Percentiles rank a stretch among this genome's conserved stretches.
Conservation (phyloP, 1,139 yeast species). For the Hansenula lynferdii region DNA sequence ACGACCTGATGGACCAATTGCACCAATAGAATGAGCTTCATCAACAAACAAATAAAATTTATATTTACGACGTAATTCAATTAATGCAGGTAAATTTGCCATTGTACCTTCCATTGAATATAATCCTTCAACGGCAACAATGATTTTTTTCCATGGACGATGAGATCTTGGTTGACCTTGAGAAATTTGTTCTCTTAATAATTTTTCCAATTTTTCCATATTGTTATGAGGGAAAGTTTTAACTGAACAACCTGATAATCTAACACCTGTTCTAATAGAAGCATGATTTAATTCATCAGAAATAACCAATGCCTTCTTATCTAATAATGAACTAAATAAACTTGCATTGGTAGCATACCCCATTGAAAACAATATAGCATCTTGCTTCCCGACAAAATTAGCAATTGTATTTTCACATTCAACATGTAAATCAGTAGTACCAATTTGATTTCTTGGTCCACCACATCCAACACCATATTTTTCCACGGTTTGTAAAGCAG, state of each 20-base stretch:
- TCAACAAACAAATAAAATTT: slow-evolving; percentile 89
- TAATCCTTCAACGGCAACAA: slow-evolving; percentile 92
- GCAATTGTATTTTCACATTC: slow-evolving; percentile 79
- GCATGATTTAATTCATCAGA: slow-evolving; percentile 96
- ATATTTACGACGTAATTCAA: slow-evolving; percentile 77
- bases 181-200: slow-evolving; percentile 82
- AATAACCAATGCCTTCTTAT: slow-evolving; percentile 82
- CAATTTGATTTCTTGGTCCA: slow-evolving; percentile 71
- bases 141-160: slow-evolving; percentile 95
- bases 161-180: slow-evolving; percentile 97
- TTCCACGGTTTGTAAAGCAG: slow-evolving; percentile 57
- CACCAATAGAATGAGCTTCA: slow-evolving; percentile 98
- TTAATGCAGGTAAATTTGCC: slow-evolving; percentile 75
- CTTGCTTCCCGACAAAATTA: slow-evolving; percentile 86
- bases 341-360: slow-evolving; percentile 98
- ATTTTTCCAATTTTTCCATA: slow-evolving; percentile 72
- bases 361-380: slow-evolving; percentile 81
- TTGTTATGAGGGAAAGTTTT: slow-evolving; percentile 92
- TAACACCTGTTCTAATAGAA: slow-evolving; percentile 90
- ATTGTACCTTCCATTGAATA: slow-evolving; percentile 98
- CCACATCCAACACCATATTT: slow-evolving; percentile 75
- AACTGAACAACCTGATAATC: slow-evolving; percentile 90
- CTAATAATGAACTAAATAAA: slow-evolving; percentile 77
- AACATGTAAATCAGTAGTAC: slow-evolving; percentile 71
- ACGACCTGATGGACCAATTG: slow-evolving; percentile 88